Evolutionary conservation across 345 rosid species (phyloP), one percentile per base, ranked within the genome.

Genomic region (Rubroshorea leprosula): DNA sequence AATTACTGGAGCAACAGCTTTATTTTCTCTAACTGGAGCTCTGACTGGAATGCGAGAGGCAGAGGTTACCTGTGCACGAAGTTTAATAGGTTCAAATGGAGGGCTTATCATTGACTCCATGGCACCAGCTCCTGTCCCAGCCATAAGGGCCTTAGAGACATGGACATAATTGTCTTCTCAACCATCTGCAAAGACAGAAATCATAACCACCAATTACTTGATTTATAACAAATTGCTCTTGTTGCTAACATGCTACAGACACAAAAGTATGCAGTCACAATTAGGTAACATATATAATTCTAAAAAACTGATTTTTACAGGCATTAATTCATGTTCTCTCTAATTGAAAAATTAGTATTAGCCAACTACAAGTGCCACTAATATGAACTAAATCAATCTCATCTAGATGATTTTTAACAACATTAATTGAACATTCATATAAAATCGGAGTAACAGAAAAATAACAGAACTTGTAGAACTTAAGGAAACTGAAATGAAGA

Each of bases 71-170:
- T 93, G 97, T 1, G 77, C 72, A 14, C 96, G 83, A 38, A 89
- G 76, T 77, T 87, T 93, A 55, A 87, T 41, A 52, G 89, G 73
- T 79, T 93, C 96, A 68, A 89, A 93, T 5, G 97, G 97, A 2
- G 91, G 82, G 60, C 67, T 70, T 64, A 81, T 35, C 18, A 86
- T 49, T 47, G 97, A 77, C 69, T 93, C 97, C 47, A 70, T 66
- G n/a, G 83, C 81, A 60, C 99, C 99, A 62, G 89, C 89, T 23
- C 61, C 83, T 74, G 82, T 68, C 25, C 99, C 97, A 15, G 91
- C 93, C 66, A 86, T 58, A 39, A 85, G 72, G 58, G 96, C 97
- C 74, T 89, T 96, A 14, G 76, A 67, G 61, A 76, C 70, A 78
- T 79, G 31, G 61, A 93, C 86, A 65, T 75, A 68, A 65, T 61